These are phyloP conservation scores for Syzygium aromaticum DNA, from an alignment of 345 rosid species.

Conservation along the genomic window DNA sequence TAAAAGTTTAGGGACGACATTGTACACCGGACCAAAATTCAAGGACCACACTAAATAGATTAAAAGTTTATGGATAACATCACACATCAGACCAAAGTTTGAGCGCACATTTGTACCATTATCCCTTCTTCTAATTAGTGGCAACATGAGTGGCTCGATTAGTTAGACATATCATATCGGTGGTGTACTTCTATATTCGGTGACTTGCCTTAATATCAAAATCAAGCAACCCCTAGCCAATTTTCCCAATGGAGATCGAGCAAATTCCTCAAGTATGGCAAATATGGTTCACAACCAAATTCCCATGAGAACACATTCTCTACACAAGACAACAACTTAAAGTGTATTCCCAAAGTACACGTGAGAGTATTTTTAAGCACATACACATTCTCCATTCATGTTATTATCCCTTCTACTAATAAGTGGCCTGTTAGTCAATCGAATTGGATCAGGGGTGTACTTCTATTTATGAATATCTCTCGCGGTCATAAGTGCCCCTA, in stretches of 20 bases:
- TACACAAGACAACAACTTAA: background rate
- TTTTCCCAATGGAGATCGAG: background rate
- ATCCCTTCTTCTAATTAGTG: background rate
- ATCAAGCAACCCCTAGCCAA: background rate
- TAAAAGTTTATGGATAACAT: too few relatives aligned
- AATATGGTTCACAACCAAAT: background rate
- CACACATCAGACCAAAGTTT: background rate
- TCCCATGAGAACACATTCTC: background rate
- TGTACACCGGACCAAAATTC: too few relatives aligned
- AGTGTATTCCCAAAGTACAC: background rate
- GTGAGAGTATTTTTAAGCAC: background rate
- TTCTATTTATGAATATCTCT: too few relatives aligned
- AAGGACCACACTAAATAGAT: background rate
- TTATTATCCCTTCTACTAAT: too few relatives aligned
- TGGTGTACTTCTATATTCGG: background rate
- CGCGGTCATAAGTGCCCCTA: too few relatives aligned
- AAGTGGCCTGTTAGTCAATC: too few relatives aligned
- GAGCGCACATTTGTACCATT: accelerated
- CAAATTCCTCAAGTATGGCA: background rate
- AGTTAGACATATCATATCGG: accelerated
- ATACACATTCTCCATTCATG: background rate
- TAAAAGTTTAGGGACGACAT: background rate
- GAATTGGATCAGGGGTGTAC: background rate
- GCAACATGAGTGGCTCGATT: background rate
- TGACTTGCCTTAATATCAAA: background rate